Base-by-base conservation (phyloP, 306 rosid genomes). In the Medicago lupulina region DNA sequence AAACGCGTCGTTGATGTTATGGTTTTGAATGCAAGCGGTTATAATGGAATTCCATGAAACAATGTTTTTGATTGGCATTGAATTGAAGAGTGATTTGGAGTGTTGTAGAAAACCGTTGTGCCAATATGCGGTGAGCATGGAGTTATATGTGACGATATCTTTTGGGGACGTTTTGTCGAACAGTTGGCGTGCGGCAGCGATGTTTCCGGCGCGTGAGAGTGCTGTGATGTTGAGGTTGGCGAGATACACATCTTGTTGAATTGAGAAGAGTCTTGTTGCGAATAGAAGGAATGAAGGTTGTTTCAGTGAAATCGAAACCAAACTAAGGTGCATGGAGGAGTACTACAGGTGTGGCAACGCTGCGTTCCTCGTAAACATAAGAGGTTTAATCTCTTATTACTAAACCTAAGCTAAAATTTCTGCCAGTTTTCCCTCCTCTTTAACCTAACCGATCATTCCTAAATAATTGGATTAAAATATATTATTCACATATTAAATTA, bases 11-110 rank as follows among this genome's bases (percentile, higher is more conserved):
- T 86, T 82, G 7, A 85, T 70, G 80, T 67, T 71, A 65, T 74
- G 83, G 64, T 89, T 80, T 55, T 80, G 87, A 21, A 84, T 59
- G 49, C 74, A 85, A 11, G 82, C 89, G 3, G 86, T 76, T 4
- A 90, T 71, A 76, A 85, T 83, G 67, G 90, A 79, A 72, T 86
- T 83, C 89, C 88, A 86, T 25, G 96, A 86, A 8, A 90, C 87
- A 31, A 77, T 75, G 64, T 82, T 88, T 46, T 62, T 76, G 9
- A 61, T 18, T 16, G 88, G 87, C 89, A 88, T 85, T 18, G 47
- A 59, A 8, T 78, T 18, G 73, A 90, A 88, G 61, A 88, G 66
- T 2, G 73, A 9, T 76, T 5, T 72, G 58, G 88, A 79, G 2
- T 71, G 87, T 46, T 74, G 41, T 1, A 83, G 70, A 39, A 53